These are phyloP conservation scores for Ogataea populi-albae DNA, from an alignment of 805 yeast genomes.

Conservation along the genomic window DNA sequence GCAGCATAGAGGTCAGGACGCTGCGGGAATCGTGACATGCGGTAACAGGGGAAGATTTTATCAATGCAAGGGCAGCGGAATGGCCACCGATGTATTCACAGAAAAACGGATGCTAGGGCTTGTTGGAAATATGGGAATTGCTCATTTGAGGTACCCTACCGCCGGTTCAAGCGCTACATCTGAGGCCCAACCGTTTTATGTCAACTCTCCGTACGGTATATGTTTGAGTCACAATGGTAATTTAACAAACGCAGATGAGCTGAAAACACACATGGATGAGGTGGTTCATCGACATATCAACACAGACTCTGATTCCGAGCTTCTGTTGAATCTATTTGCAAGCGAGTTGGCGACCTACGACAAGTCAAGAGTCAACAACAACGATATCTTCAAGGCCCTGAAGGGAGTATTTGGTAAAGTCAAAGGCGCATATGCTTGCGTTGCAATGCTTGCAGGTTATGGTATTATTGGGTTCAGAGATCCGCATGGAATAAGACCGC, in stretches of 20 bases:
- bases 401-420: conserved; percentile 75
- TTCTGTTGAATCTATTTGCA: conserved; percentile 86
- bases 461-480: conserved; percentile 95
- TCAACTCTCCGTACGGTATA: conserved; percentile 94
- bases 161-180: conserved; percentile 95
- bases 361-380: conserved; percentile 88
- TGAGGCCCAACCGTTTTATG: conserved; percentile 98
- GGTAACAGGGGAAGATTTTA: conserved; percentile 90
- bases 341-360: conserved; percentile 86
- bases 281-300: conserved; percentile 95
- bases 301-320: conserved; percentile 94
- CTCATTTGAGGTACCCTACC: conserved; percentile 94
- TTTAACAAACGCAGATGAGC: conserved; percentile 78
- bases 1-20: conserved; percentile 98
- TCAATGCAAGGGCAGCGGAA: conserved; percentile 98
- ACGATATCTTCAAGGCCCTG: conserved; percentile 83
- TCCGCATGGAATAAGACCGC: conserved; percentile 94
- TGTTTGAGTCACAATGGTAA: conserved; percentile 92
- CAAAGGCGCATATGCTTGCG: conserved; percentile 97
- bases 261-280: conserved; percentile 81
- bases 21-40: conserved; percentile 98
- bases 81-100: conserved; percentile 97
- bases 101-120: conserved; percentile 72
- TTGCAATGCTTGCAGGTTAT: conserved; percentile 93
- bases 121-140: conserved; percentile 93